Evolutionary conservation across 2,329 filamentous ascomycete genomes (phyloP), one percentile per base, ranked within the genome.

Genomic region (Metarhizium brunneum): DNA sequence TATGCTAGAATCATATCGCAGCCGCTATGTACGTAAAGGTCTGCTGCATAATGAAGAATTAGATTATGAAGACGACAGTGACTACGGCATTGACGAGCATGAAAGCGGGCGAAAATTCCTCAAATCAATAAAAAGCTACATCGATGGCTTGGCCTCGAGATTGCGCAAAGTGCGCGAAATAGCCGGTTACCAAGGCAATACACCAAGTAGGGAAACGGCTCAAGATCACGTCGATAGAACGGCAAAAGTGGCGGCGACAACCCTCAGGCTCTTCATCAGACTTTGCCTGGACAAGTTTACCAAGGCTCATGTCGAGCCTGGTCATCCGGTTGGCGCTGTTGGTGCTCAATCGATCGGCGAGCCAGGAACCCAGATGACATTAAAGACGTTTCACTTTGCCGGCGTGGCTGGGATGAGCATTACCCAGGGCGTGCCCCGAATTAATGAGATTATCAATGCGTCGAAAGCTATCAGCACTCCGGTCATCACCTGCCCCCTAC

Each of bases 381-480:
- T 97, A 60, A 97, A 96, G 76, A 97, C 92, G 68, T 96, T 96
- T 84, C 92, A 97, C 87, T 97, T 97, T 77, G 94, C 92, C 68
- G 92, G 94, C 87, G 92, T 99, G 61, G 92, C 92, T 48, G 92
- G 92, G 70, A 97, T 99, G 92, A 95, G 90, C 80, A 95, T 97
- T 67, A 99, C 94, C 0, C 90, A 96, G 68, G 94, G 92, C 88
- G 94, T 97, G 8, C 94, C 92, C 1, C 92, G 94, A 85, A 97
- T 99, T 76, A 97, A 97, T 75, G 94, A 97, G 78, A 99, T 99
- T 62, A 99, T 97, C 83, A 97, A 97, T 73, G 92, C 92, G 6
- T 95, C 90, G 6, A 95, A 90, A 69, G 76, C 78, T 52, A 97
- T 99, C 72, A 94, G 88, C 69, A 99, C 92, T 0, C 92, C 92